Evolutionary conservation across 2,329 filamentous ascomycete genomes (phyloP), one percentile per base, ranked within the genome.

Genomic region (Pseudocercospora fijiensis): DNA sequence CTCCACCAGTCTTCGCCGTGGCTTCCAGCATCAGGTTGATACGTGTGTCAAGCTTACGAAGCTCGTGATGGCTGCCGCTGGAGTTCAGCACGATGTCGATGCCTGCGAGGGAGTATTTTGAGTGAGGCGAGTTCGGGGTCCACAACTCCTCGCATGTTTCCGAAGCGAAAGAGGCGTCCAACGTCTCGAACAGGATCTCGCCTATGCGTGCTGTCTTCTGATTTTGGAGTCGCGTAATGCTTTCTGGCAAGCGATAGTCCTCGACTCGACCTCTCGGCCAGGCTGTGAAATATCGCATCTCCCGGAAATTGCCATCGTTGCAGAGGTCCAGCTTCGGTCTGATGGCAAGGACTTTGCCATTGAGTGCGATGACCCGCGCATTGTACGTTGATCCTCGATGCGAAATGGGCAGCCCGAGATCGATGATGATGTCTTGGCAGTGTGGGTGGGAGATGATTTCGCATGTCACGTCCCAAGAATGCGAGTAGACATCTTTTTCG

Each of bases 91-190:
- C 70, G 41, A 78, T 77, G 64, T 77, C 90, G 5, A 86, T 85
- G 4, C 91, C 90, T 70, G 87, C 83, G 1, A 92, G 79, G n/a
- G 84, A 84, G 79, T 87, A 86, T 9, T 80, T 77, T 30, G 83
- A 83, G 67, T 86, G 84, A 4, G 86, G 85, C 9, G 81, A 81
- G 6, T 82, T 78, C 1, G 85, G 84, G 5, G 85, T 87, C 73
- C 87, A 89, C 1, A 89, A 77, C 70, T 89, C 87, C 74, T 91
- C 88, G 67, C 88, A 91, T 0, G 87, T 90, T 76, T 89, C 87
- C 3, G 81, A 78, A 3, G 86, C 85, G 52, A 90, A 77, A 58
- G 83, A 84, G 0, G 87, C 89, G 72, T 91, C 89, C 4, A 79
- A 77, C 0, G 85, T 84, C 24, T 77, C 76, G 59, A 91, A 83